Base-by-base conservation (phyloP, 169 alveolate species). In the Theileria luwenshuni region DNA sequence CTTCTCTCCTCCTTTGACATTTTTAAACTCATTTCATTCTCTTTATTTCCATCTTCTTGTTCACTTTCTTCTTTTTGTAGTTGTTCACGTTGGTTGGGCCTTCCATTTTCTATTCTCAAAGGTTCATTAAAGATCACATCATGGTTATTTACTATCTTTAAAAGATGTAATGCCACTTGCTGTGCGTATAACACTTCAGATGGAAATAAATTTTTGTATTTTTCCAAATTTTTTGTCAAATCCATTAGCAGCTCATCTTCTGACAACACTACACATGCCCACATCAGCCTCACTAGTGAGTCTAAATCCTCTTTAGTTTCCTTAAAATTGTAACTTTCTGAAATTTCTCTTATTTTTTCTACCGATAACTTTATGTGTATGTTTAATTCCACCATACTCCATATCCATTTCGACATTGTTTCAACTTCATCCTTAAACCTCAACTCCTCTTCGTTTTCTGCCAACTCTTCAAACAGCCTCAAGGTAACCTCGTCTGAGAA, bases 191-290 rank as follows among this genome's bases (percentile, higher is more conserved):
- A 27, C 64, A 81, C 74, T 49, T 81, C 89, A 28, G 58, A 33
- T 0, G 89, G 85, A 19, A 81, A 59, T 23, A 38, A 17, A 8
- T 42, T 65, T 15, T 48, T 59, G n/a, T 64, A 79, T 30, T 21
- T 15, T 3, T 65, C 59, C 25, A 79, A 49, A 60, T 47, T 52
- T 1, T 51, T 8, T 0, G 51, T 45, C 30, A 79, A 25, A 25
- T 25, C 43, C 77, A 79, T 49, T 8, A 79, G 56, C 52, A 71
- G 30, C 27, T 8, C 58, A 38, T 79, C 87, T 43, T 79, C 83
- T 15, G 83, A 77, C 30, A 79, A 32, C 19, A 70, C 77, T 1
- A 62, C 83, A 28, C 83, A 79, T 2, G 87, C 41, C 87, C 87
- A 79, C 77, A 79, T 54, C 2, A 79, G 33, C 13, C 81, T 15